Evolutionary conservation across 768 basidiomycete genomes (phyloP).

Genomic region (Podaxis rugospora): DNA sequence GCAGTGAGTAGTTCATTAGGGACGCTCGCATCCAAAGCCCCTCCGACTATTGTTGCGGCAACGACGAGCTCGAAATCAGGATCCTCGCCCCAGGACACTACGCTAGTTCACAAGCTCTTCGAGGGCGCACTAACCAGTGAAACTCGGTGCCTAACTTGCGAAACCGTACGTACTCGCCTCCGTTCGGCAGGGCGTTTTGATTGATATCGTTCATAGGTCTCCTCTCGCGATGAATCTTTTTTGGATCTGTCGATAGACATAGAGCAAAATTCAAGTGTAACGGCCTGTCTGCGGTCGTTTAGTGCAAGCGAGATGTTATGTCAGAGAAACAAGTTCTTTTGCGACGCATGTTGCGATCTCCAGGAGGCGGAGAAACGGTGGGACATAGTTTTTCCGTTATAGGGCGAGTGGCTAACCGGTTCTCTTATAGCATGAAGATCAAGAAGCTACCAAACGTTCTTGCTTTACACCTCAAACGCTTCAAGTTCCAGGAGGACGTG

Average conservation of each 20-base stretch:
- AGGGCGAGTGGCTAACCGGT: conserved; percentile 4
- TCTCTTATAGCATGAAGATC: conserved; percentile 87
- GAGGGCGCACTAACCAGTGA: conserved; percentile 95
- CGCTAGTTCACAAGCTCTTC: conserved; percentile 89
- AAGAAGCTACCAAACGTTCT: conserved; percentile 94
- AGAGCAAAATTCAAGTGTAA: conserved; percentile 95
- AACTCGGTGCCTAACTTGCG: conserved; percentile 96
- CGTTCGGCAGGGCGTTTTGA: background rate
- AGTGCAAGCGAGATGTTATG: conserved; percentile 98
- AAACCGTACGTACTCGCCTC: conserved; percentile 61
- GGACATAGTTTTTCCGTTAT: conserved; percentile 17
- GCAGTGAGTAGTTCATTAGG: conserved; percentile 59
- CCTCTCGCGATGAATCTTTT: conserved; percentile 93
- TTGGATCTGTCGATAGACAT: conserved; percentile 99
- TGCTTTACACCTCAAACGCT: conserved; percentile 93
- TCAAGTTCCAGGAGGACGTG: conserved; percentile 96
- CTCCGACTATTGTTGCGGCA: conserved; percentile 34
- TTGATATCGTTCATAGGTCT: conserved; percentile 47
- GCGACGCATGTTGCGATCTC: conserved; percentile 92
- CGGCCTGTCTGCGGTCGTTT: conserved; percentile 93
- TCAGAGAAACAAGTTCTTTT: conserved; percentile 97
- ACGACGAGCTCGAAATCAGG: conserved; percentile 44
- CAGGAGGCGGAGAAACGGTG: conserved; percentile 98
- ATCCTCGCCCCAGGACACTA: conserved; percentile 46
- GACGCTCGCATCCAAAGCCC: conserved; percentile 45